A percentile compares a stretch with the other conserved stretches of the same genome.
Conservation (phyloP, 768 basidiomycete species). For the Infundibulicybe gibba region DNA sequence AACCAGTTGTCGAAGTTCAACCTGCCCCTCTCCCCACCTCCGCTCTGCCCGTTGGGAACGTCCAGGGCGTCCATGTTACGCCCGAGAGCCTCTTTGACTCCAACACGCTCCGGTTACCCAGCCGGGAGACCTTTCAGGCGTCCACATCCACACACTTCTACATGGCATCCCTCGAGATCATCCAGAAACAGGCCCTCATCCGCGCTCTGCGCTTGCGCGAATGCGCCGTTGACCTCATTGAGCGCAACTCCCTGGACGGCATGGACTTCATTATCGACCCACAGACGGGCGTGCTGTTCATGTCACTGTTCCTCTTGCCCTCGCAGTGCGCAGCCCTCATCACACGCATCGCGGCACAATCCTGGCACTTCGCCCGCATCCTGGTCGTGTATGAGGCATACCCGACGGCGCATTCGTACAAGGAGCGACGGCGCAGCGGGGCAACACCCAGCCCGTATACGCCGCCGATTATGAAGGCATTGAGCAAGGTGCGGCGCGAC, state of each 20-base stretch:
- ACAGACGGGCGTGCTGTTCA: conserved; percentile 52
- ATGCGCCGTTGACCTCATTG: conserved; percentile 55
- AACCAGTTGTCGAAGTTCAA: conserved; percentile 1
- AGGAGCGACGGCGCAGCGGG: conserved; percentile 10
- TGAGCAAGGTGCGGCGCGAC: conserved; percentile 65
- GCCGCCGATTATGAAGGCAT: conserved; percentile 62
- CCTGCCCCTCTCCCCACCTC: conserved; percentile 1
- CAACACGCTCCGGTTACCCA: conserved; percentile 42
- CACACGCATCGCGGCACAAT: conserved; percentile 42
- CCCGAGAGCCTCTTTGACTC: conserved; percentile 40
- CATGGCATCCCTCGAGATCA: conserved; percentile 61
- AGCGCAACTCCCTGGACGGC: conserved; percentile 57
- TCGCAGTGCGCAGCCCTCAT: conserved; percentile 42
- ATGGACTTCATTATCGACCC: conserved; percentile 69
- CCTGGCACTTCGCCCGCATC: conserved; percentile 59
- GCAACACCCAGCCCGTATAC: conserved; percentile 48
- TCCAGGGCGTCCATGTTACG: conserved; percentile 14
- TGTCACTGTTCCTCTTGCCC: conserved; percentile 44
- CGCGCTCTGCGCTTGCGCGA: conserved; percentile 39
- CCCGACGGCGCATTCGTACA: conserved; percentile 39
- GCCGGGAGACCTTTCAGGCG: conserved; percentile 12
- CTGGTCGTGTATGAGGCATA: conserved; percentile 69
- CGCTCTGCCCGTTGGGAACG: conserved; percentile 1
- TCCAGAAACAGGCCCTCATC: conserved; percentile 68
- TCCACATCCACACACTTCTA: conserved; percentile 52